Base-by-base conservation (phyloP, 148 eudicot genomes). In the Rheum nobile region DNA sequence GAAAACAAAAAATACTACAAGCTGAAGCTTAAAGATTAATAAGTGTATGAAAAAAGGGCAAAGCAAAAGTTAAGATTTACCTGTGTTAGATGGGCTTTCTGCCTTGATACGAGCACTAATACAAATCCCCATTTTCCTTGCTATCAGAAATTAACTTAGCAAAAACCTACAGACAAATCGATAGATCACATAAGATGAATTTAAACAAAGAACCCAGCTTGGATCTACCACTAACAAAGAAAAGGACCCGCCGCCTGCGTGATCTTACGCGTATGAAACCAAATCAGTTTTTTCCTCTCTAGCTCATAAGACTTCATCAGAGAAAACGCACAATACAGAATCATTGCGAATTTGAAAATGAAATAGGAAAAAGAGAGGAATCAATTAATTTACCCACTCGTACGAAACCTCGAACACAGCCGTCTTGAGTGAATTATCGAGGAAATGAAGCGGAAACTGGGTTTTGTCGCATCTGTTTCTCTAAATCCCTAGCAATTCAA, bases 21-120 rank as follows among this genome's bases (percentile, higher is more conserved):
- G 31, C 67, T 26, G 67, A 57, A 57, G 32, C 65, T 24, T n/a
- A 22, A n/a, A n/a, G 26, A 50, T 1, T 7, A 43, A 16, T 43
- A 8, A 50, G 10, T 50, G 57, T 21, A 50, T n/a, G 57, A 6
- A n/a, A 50, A 21, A 50, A 50, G 57, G 57, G 57, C 57, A 50
- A 50, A 19, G 8, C 24, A n/a, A 50, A 19, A 50, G 43, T 50
- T 50, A 50, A 50, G 57, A 50, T 19, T 50, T 10, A 68, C 71
- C 71, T 34, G 71, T 68, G 71, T 35, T 34, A 68, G 43, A 68
- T 35, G 71, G 71, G 28, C 42, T 68, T 38, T 68, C 71, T 4
- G 71, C 71, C 28, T 68, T 68, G 71, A 68, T 34, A 17, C 71
- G 71, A 34, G 71, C 42, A 68, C 71, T 68, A n/a, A 68, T 34